These are phyloP conservation scores for Lactarius deliciosus DNA, from an alignment of 768 basidiomycete species.

Conservation along the genomic window DNA sequence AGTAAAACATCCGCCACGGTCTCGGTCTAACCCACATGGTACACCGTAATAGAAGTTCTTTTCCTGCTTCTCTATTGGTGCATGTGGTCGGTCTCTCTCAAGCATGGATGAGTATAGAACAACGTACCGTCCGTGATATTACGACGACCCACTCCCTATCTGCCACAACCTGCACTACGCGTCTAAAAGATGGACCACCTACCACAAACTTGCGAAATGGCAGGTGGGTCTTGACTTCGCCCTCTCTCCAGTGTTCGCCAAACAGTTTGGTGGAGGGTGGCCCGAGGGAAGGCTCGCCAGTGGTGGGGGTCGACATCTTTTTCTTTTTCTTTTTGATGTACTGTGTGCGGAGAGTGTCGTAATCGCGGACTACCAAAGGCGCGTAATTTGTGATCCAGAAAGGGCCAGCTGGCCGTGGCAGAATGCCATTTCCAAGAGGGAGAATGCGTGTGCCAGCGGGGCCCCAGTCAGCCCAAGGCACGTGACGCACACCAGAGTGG, in stretches of 20 bases:
- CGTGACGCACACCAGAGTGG: neutral
- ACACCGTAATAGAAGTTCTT: neutral
- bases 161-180: neutral
- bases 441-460: constrained; percentile 13
- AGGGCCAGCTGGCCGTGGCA: constrained; percentile 14
- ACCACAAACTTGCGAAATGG: constrained; percentile 18
- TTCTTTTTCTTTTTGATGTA: neutral
- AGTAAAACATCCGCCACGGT: neutral
- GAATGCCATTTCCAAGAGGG: neutral
- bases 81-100: neutral
- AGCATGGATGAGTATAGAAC: neutral
- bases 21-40: constrained; percentile 14
- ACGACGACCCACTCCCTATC: constrained; percentile 23
- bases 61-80: neutral
- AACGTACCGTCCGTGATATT: constrained; percentile 12
- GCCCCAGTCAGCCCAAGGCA: constrained; percentile 18
- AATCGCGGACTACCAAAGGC: constrained; percentile 20
- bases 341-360: constrained; percentile 7
- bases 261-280: constrained; percentile 2
- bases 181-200: neutral
- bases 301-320: neutral
- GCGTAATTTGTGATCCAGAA: constrained; percentile 17
- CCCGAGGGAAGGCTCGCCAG: neutral
- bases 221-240: constrained; percentile 8
- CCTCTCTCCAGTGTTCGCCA: constrained; percentile 7